phyloP scores from a whole-genome alignment of 495 filamentous ascomycete genomes.

The Bombardia bombarda region DNA sequence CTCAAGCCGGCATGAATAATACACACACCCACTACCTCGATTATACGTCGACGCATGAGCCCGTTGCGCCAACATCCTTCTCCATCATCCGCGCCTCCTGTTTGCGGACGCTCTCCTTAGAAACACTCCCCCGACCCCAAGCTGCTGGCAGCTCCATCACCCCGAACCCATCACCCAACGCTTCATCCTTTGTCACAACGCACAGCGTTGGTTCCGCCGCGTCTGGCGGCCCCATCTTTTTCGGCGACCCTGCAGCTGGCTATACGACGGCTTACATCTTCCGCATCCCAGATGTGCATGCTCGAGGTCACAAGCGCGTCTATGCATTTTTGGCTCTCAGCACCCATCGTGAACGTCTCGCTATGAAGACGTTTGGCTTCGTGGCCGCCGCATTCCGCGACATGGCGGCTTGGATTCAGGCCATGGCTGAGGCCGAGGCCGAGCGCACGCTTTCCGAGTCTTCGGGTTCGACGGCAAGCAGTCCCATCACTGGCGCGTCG shows the following conservation, averaged over 20 bases:
- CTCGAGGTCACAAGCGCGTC: conserved; percentile 74
- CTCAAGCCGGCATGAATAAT: conserved; percentile 50
- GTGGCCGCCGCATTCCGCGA: conserved; percentile 69
- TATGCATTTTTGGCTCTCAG: conserved; percentile 83
- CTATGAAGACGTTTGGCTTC: conserved; percentile 65
- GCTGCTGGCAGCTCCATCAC: conserved; percentile 20
- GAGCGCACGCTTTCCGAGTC: conserved; percentile 41
- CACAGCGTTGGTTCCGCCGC: conserved; percentile 30
- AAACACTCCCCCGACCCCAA: conserved; percentile 65
- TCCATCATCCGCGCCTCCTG: conserved; percentile 78
- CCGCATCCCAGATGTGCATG: conserved; percentile 78
- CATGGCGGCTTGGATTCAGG: conserved; percentile 65
- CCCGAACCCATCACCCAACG: conserved; percentile 24
- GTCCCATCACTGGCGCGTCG: conserved; percentile 16
- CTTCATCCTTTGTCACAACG: conserved; percentile 44
- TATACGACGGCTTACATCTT: conserved; percentile 94
- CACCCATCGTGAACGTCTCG: conserved; percentile 61
- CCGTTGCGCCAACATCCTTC: conserved; percentile 66
- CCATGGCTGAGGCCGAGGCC: conserved; percentile 49
- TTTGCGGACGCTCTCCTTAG: conserved; percentile 77
- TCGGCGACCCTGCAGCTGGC: conserved; percentile 72
- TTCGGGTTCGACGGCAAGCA: conserved; percentile 28
- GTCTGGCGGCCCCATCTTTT: conserved; percentile 69
- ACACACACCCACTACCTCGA: conserved; percentile 77
- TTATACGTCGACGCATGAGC: conserved; percentile 79